Evolutionary conservation across 495 filamentous ascomycete genomes (phyloP).

Genomic region (Paragyromitra xinjiangensis): DNA sequence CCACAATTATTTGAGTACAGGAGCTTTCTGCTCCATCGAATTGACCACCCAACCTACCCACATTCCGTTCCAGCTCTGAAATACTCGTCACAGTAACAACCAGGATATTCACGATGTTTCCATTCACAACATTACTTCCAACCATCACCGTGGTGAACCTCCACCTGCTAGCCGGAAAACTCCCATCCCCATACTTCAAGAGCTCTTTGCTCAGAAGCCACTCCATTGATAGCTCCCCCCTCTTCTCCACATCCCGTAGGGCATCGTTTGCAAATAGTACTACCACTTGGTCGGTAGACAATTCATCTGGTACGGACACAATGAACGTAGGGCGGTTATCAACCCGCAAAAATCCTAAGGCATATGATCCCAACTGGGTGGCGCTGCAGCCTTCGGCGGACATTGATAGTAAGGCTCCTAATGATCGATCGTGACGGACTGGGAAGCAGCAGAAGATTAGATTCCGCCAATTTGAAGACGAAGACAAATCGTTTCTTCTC

Average conservation of each 20-base stretch:
- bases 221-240: constrained; percentile 18
- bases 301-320: constrained; percentile 23
- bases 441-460: neutral
- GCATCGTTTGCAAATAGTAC: constrained; percentile 42
- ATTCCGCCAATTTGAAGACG: neutral
- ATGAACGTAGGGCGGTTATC: constrained; percentile 43
- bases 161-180: constrained; percentile 31
- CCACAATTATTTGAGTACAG: neutral
- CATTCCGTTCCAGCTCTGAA: constrained; percentile 3
- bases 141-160: constrained; percentile 27
- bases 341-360: constrained; percentile 36
- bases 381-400: constrained; percentile 21
- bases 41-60: neutral
- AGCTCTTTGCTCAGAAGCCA: constrained; percentile 30
- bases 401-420: constrained; percentile 23
- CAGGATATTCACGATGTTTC: constrained; percentile 27
- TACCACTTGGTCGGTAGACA: neutral
- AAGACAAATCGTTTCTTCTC: neutral
- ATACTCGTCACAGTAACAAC: constrained; percentile 25
- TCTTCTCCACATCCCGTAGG: constrained; percentile 25
- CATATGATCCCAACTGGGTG: constrained; percentile 40
- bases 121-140: neutral
- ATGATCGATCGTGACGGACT: neutral
- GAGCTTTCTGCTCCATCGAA: neutral
- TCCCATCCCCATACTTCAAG: constrained; percentile 25